Evolutionary conservation across 2,329 filamentous ascomycete species (phyloP), one percentile per base, ranked within the genome.

Genomic region (Mariannaea sp.): DNA sequence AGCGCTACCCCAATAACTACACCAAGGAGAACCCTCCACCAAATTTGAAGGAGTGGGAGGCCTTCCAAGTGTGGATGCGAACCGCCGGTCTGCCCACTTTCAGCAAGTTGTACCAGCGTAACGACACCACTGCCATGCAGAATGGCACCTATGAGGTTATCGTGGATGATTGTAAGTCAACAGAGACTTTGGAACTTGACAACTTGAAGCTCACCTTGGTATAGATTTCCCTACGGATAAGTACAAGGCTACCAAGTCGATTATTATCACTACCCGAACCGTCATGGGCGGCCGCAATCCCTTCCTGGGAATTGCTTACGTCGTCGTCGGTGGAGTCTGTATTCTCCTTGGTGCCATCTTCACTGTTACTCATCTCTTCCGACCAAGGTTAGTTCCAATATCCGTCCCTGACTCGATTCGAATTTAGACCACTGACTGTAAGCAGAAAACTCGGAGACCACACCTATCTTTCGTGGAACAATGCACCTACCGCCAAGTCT

Each of bases 61-160:
- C 86, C 36, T 96, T 99, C 72, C 92, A 97, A 75, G 92, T 97
- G 17, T 99, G 94, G 94, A 99, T 99, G 94, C 86, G 94, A 65
- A 96, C 95, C 2, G 94, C 94, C 19, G 94, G 93, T 53, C 76
- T 97, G 65, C 94, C 94, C 1, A 88, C 88, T 5, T 99, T 99
- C 71, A 96, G 90, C 81, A 99, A 99, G 77, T 79, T 99, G 40
- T 90, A 91, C 39, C 83, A 88, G 71, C 83, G 92, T 55, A 97
- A 97, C 68, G 88, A 96, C 69, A 78, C 78, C 1, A 75, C 80
- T 2, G 70, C 76, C 1, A 88, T 99, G 88, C 66, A 70, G 27
- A 68, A 76, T 13, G 94, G 93, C 22, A 83, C 75, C 16, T 99
- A 99, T 71, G 77, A 84, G 57, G 75, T 99, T 47, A 78, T 88